phyloP scores from a whole-genome alignment of 1,284 basidiomycete species.

The Tilletiopsis washingtonensis region DNA sequence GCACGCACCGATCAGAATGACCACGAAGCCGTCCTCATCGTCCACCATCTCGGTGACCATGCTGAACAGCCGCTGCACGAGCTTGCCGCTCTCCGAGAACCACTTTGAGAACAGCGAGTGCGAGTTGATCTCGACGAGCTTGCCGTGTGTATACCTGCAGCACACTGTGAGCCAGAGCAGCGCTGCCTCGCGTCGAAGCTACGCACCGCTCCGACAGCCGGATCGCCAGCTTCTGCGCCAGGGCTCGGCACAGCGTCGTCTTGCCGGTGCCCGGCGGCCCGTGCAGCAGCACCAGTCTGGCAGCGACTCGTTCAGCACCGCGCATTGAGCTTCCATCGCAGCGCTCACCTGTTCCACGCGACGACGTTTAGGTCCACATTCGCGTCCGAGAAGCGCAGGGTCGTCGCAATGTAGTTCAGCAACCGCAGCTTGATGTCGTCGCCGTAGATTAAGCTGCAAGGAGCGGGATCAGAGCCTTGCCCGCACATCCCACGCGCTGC shows the following conservation, averaged over 20 bases:
- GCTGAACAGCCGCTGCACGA: constrained; percentile 86
- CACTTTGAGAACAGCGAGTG: constrained; percentile 47
- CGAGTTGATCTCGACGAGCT: constrained; percentile 84
- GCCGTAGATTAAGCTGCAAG: constrained; percentile 69
- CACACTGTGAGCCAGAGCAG: too few species aligned
- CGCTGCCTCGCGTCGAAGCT: not conserved
- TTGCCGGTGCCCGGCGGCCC: constrained; percentile 98
- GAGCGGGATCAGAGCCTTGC: constrained; percentile 49
- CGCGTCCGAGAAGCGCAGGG: constrained; percentile 78
- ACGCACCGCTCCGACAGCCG: constrained; percentile 69
- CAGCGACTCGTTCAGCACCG: not conserved
- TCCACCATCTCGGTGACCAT: constrained; percentile 78
- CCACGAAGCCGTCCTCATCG: constrained; percentile 80
- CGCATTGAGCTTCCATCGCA: not conserved
- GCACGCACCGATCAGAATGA: constrained; percentile 69
- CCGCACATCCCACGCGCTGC: not conserved
- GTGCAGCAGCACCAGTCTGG: constrained; percentile 76
- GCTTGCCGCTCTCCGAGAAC: constrained; percentile 96
- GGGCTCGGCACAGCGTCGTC: constrained; percentile 84
- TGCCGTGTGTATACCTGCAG: constrained; percentile 73
- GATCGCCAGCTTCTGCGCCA: constrained; percentile 92
- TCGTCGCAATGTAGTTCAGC: constrained; percentile 88
- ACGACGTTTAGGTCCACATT: constrained; percentile 84
- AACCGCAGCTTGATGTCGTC: constrained; percentile 81
- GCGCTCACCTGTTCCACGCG: constrained; percentile 74